Evolutionary conservation across 371 early-diverging fungal genomes (phyloP).

Genomic region (Conidiobolus incongruus): DNA sequence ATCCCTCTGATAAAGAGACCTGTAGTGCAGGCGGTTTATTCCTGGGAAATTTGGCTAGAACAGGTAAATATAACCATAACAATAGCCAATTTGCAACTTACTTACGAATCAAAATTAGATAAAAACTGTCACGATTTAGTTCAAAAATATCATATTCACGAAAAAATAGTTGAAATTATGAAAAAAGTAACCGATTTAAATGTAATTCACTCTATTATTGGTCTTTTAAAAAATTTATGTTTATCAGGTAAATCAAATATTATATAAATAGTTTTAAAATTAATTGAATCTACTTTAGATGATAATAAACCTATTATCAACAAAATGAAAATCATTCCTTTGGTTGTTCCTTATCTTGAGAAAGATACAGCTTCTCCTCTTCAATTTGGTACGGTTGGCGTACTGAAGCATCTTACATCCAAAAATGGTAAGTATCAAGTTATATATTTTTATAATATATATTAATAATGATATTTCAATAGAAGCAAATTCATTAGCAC

Average conservation of each 20-base stretch:
- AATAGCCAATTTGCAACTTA: too few species aligned
- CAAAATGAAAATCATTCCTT: conserved; percentile 17
- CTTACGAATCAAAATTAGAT: too few species aligned
- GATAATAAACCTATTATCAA: conserved; percentile 24
- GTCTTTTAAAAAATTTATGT: conserved; percentile 31
- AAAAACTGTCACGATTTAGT: conserved; percentile 28
- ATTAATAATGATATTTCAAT: too few species aligned
- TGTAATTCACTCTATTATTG: conserved; percentile 28
- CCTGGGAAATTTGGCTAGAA: conserved; percentile 33
- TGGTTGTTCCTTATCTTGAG: conserved; percentile 18
- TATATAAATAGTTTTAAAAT: too few species aligned
- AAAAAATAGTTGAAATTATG: conserved; percentile 18
- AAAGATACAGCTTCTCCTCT: conserved; percentile 33
- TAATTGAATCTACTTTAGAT: conserved; percentile 7
- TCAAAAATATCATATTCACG: conserved; percentile 18
- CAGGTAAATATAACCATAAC: conserved; percentile 12
- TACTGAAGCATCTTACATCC: conserved; percentile 27
- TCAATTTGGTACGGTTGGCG: conserved; percentile 30
- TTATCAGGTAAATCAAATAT: conserved; percentile 27
- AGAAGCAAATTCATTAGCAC: conserved; percentile 3
- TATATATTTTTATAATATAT: not conserved
- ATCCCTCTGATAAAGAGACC: conserved; percentile 13
- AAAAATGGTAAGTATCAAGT: conserved; percentile 14
- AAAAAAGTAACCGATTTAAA: conserved; percentile 23
- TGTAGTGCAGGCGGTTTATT: conserved; percentile 21